Evolutionary conservation across 768 basidiomycete genomes (phyloP).

Genomic region (Lentinula edodes): DNA sequence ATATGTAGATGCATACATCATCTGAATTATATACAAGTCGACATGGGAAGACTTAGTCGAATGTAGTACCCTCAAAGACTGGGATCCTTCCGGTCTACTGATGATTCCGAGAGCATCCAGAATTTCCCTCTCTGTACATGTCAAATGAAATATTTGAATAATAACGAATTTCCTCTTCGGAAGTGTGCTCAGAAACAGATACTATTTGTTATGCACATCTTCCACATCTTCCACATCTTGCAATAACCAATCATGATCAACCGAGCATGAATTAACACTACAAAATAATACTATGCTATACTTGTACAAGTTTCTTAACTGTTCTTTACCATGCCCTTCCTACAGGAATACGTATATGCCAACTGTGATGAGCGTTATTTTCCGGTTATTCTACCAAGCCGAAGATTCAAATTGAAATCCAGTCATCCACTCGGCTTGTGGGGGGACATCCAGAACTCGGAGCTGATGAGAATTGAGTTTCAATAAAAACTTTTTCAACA

Average conservation of each 20-base stretch:
- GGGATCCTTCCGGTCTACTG: background rate
- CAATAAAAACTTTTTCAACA: conserved; percentile 70
- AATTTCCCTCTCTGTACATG: no score
- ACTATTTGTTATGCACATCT: background rate
- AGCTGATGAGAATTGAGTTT: conserved; percentile 49
- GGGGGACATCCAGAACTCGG: conserved; percentile 47
- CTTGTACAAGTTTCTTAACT: background rate
- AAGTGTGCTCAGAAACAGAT: background rate
- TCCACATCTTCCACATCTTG: background rate
- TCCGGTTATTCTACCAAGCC: background rate
- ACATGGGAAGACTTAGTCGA: background rate
- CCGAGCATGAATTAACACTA: background rate
- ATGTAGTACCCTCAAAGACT: background rate
- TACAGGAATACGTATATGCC: background rate
- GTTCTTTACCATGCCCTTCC: background rate
- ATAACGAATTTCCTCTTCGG: background rate
- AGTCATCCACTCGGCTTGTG: conserved; percentile 48
- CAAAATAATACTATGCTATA: background rate
- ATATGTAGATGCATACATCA: background rate
- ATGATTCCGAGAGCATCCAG: no score
- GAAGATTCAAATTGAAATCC: background rate
- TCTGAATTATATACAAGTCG: background rate
- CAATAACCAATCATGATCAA: background rate
- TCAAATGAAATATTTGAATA: background rate
- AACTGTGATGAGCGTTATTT: background rate